Percentiles rank a stretch among this genome's conserved stretches.
Conservation (phyloP, 2,329 filamentous ascomycete species). For the Claviceps capensis region DNA sequence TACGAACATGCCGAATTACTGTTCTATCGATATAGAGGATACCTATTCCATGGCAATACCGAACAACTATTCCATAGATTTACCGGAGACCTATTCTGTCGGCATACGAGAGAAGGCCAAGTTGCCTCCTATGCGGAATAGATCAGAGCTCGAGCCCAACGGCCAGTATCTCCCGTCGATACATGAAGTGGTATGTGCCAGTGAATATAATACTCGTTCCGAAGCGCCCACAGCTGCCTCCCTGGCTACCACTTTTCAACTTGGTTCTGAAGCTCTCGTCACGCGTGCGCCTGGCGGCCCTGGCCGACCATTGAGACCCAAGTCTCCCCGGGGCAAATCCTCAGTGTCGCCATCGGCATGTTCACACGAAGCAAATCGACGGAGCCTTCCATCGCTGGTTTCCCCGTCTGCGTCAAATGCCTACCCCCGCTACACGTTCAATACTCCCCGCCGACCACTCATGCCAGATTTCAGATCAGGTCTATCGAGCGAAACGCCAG, state of each 20-base stretch:
- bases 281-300: conserved; percentile 18
- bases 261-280: conserved; percentile 14
- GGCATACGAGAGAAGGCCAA: conserved; percentile 9
- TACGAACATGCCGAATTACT: no score
- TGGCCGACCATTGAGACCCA: conserved; percentile 17
- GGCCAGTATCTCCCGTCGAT: conserved; percentile 26
- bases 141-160: conserved; percentile 21
- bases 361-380: conserved; percentile 31
- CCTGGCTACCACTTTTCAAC: conserved; percentile 16
- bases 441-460: conserved; percentile 20
- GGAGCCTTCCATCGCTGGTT: conserved; percentile 33
- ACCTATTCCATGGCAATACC: conserved; percentile 7
- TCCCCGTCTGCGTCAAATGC: conserved; percentile 25
- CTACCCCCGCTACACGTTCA: conserved; percentile 22
- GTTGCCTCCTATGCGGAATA: conserved; percentile 24
- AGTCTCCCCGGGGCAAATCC: conserved; percentile 16
- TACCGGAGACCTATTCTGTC: conserved; percentile 10
- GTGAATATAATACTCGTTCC: conserved; percentile 11
- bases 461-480: conserved; percentile 30
- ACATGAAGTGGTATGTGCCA: conserved; percentile 10
- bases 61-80: no score
- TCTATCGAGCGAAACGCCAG: conserved; percentile 32
- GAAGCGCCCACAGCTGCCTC: conserved; percentile 19
- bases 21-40: neutral
- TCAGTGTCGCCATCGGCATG: conserved; percentile 34